phyloP scores from a whole-genome alignment of 805 yeast species.

The Phaffomyces opuntiae region DNA sequence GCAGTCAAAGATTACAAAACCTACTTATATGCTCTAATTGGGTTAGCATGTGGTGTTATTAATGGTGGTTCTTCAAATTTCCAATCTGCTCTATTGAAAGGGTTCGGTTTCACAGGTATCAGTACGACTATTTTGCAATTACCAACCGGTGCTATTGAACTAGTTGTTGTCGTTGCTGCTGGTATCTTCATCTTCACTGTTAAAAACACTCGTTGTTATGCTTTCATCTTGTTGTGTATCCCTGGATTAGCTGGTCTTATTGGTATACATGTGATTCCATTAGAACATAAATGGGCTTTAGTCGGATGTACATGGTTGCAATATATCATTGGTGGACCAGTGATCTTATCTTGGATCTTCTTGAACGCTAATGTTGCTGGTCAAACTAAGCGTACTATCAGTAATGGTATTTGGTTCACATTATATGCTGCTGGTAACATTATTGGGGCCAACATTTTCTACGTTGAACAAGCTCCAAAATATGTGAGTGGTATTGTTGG shows the following conservation, averaged over 20 bases:
- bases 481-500: too few relatives aligned
- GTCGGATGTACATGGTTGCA: constrained; percentile 19
- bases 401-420: constrained; percentile 30
- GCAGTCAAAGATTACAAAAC: constrained; percentile 41
- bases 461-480: constrained; percentile 31
- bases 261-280: constrained; percentile 12
- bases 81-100: constrained; percentile 31
- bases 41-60: constrained; percentile 34
- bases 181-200: constrained; percentile 4
- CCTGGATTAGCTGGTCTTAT: constrained; percentile 34
- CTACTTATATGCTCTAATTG: constrained; percentile 34
- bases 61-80: constrained; percentile 38
- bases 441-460: constrained; percentile 42
- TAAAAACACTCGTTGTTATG: not conserved
- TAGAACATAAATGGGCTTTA: constrained; percentile 22
- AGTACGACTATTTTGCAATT: constrained; percentile 18
- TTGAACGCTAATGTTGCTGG: constrained; percentile 25
- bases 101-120: constrained; percentile 17
- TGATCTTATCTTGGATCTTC: constrained; percentile 3
- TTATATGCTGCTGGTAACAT: constrained; percentile 36
- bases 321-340: constrained; percentile 3
- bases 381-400: constrained; percentile 34
- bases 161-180: constrained; percentile 11
- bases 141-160: constrained; percentile 23
- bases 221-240: constrained; percentile 1